phyloP scores from a whole-genome alignment of 2,329 filamentous ascomycete genomes.

The Fusarium caatingaense region DNA sequence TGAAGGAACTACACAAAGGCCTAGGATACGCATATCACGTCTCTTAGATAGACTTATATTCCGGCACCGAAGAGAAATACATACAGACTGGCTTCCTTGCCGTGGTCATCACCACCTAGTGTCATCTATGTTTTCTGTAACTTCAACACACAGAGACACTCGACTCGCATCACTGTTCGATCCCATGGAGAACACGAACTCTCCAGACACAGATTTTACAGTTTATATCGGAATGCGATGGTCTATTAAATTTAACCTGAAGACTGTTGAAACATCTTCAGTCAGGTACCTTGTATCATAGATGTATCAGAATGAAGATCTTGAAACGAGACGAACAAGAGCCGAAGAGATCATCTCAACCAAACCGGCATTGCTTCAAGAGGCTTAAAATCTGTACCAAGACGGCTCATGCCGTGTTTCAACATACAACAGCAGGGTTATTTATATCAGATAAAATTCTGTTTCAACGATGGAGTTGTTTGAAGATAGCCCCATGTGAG shows the following conservation, averaged over 20 bases:
- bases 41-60: neutral
- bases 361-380: neutral
- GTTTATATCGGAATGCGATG: too few relatives aligned
- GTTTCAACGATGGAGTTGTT: neutral
- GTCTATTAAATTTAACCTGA: neutral
- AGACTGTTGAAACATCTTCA: neutral
- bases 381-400: neutral
- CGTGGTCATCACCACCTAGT: neutral
- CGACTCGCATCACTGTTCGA: neutral
- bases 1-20: neutral
- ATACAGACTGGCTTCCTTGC: neutral
- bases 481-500: neutral
- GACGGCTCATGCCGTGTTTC: constrained; percentile 1
- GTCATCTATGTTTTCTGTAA: neutral
- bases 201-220: neutral
- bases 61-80: neutral
- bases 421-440: neutral
- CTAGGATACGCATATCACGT: neutral
- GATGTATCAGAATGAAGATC: neutral
- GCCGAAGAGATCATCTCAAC: neutral
- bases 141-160: neutral
- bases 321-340: neutral
- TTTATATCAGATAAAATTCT: neutral
- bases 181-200: neutral
- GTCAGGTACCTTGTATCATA: too few relatives aligned